A percentile compares a stretch with the other conserved stretches of the same genome.
Conservation (phyloP, 2,329 filamentous ascomycete species). For the Fusarium sp. region DNA sequence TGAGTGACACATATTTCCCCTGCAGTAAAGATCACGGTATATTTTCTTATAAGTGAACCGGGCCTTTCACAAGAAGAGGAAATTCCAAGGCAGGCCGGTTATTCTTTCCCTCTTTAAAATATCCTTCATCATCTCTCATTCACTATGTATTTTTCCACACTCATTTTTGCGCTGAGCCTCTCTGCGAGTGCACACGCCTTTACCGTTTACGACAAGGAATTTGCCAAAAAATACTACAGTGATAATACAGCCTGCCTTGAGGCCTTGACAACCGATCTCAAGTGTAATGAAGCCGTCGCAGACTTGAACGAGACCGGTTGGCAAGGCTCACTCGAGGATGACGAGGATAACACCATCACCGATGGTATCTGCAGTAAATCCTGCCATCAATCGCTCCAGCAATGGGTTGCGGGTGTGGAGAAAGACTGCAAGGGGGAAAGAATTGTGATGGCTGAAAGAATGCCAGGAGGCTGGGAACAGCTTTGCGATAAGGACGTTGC, state of each 20-base stretch:
- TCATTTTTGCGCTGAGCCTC: background rate
- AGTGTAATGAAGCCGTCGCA: background rate
- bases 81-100: background rate
- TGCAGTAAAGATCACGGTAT: background rate
- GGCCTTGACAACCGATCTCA: background rate
- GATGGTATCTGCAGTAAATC: background rate
- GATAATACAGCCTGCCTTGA: background rate
- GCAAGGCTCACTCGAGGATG: background rate
- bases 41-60: background rate
- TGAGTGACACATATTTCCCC: background rate
- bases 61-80: background rate
- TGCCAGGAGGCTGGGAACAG: background rate
- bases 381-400: background rate
- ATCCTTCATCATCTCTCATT: background rate
- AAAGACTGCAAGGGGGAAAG: background rate
- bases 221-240: background rate
- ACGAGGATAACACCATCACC: background rate
- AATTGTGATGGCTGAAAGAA: background rate
- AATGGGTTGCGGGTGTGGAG: background rate
- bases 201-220: background rate
- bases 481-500: constrained; percentile 17
- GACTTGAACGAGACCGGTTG: background rate
- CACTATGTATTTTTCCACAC: background rate
- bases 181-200: background rate
- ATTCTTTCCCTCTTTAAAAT: background rate